Conservation (phyloP, 306 rosid genomes). For the Vigna nakashimae region DNA sequence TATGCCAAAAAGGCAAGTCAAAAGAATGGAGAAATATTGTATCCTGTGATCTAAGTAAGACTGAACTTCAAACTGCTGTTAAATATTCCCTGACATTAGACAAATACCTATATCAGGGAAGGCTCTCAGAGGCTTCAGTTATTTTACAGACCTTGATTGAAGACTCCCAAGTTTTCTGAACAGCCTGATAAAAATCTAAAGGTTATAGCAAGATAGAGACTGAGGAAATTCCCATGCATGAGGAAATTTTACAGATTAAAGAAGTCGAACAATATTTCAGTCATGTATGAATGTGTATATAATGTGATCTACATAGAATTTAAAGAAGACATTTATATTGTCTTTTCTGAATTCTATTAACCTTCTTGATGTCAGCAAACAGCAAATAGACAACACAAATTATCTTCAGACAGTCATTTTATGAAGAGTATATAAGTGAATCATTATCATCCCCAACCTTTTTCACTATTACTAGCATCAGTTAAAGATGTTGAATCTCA, state of each 20-base stretch:
- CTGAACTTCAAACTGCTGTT: constrained; percentile 64
- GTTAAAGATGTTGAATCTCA: constrained; percentile 13
- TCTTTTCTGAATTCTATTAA: constrained; percentile 2
- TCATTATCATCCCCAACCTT: neutral
- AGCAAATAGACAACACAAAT: constrained; percentile 4
- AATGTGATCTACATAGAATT: constrained; percentile 14
- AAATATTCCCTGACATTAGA: constrained; percentile 69
- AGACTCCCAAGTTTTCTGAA: constrained; percentile 50
- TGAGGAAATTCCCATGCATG: constrained; percentile 30
- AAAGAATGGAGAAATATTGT: constrained; percentile 70
- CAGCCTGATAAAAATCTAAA: constrained; percentile 44
- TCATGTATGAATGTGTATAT: constrained; percentile 27
- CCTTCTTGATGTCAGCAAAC: constrained; percentile 10
- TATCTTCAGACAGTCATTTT: constrained; percentile 18
- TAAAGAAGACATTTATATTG: constrained; percentile 3
- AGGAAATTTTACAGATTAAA: neutral
- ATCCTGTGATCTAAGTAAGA: constrained; percentile 53
- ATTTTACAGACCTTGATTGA: constrained; percentile 67
- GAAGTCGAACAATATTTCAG: constrained; percentile 20
- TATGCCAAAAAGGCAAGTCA: constrained; percentile 69
- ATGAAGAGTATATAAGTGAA: constrained; percentile 26
- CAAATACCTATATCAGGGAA: constrained; percentile 56
- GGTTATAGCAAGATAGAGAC: constrained; percentile 39
- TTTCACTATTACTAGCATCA: neutral
- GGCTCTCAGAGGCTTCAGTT: constrained; percentile 63